Evolutionary conservation across 148 eudicot species (phyloP).

Genomic region (Chenopodium suecicum): DNA sequence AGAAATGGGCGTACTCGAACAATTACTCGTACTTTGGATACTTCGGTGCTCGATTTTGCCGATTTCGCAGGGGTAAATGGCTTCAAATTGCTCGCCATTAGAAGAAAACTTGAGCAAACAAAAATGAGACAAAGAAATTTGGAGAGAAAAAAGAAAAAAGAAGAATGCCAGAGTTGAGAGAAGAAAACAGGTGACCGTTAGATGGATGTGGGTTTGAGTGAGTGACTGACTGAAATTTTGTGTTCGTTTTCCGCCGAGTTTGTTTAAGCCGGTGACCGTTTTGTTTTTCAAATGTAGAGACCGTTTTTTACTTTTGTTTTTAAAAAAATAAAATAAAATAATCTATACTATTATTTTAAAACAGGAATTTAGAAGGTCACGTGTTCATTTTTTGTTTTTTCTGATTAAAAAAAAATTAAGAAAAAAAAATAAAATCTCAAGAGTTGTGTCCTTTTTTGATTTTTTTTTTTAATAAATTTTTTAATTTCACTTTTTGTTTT

Average conservation of each 20-base stretch:
- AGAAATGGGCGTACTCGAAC: conserved; percentile 79
- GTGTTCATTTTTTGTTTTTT: no score
- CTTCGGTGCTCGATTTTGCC: conserved; percentile 5
- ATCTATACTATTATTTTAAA: no score
- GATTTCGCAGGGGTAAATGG: conserved; percentile 40
- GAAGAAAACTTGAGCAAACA: background rate
- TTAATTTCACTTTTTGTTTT: no score
- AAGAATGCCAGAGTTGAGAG: no score
- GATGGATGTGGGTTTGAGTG: background rate
- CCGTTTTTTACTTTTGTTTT: background rate
- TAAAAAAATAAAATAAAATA: no score
- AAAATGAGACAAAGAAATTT: background rate
- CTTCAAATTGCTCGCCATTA: conserved; percentile 23
- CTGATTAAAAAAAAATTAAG: no score
- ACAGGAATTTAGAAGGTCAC: no score
- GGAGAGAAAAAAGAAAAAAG: background rate
- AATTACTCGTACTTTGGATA: conserved; percentile 70
- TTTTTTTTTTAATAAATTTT: no score
- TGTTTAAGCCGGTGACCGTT: background rate
- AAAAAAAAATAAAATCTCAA: no score
- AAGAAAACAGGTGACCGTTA: conserved; percentile 12
- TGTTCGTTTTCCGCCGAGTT: background rate
- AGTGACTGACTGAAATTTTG: no score
- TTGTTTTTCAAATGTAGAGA: background rate
- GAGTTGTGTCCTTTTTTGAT: no score